Evolutionary conservation across 768 basidiomycete species (phyloP), one percentile per base, ranked within the genome.

Genomic region (Hemileccinum impolitum): DNA sequence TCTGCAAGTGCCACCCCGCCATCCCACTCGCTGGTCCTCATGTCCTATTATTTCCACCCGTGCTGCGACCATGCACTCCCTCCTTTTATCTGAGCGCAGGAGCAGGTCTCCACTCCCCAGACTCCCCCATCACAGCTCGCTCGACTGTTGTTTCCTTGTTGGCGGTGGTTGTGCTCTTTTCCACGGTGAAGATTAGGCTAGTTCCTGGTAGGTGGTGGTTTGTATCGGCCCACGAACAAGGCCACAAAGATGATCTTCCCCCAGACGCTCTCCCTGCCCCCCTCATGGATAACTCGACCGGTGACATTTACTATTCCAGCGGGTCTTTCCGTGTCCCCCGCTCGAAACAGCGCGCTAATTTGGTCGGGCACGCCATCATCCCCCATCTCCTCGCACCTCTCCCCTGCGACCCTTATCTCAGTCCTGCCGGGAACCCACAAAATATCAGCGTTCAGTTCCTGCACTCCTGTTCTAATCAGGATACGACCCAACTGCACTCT

Each of bases 401-500:
- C 28, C 36, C 55, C 21, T 53, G 45, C 30, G 56, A 59, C 18
- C 43, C 56, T 50, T 61, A 56, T 53, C 57, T 56, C 13, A n/a
- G 26, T 19, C 7, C 47, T 4, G 47, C 39, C 43, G 54, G 44
- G 18, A 51, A 48, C 47, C 26, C 54, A 26, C 61, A 60, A 52
- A 64, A 55, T 64, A 55, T 64, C 60, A 66, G 63, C 25, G 53
- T 60, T 43, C 67, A 67, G 55, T 65, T 67, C 60, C 52, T 59
- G 66, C 50, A 45, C 37, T 55, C 59, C 52, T 60, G 59, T 37
- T 36, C 53, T n/a, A 38, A 45, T 47, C 58, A 54, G 53, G 60
- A 58, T 43, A 28, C 41, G 43, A 48, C 54, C 37, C 64, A 55
- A 61, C 57, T 54, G 57, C 56, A 64, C 55, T 43, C 55, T 52